phyloP scores from a whole-genome alignment of 139 green algal genomes.

The Yamagishiella unicocca region DNA sequence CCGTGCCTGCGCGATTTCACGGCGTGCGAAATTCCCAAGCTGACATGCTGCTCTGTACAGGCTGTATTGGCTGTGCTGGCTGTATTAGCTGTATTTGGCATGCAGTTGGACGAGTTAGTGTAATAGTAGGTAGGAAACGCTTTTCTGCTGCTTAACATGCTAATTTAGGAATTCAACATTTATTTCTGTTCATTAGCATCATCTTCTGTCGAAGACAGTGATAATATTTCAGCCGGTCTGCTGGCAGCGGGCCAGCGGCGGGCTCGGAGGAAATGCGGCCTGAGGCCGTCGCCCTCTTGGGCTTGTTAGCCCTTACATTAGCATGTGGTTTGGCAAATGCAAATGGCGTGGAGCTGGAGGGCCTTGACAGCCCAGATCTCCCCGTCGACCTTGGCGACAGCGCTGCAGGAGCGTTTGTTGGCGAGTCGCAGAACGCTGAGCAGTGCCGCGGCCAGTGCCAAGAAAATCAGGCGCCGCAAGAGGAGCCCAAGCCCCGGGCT shows the following conservation, averaged over 20 bases:
- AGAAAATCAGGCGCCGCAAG: background rate
- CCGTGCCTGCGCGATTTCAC: no score
- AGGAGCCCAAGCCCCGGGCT: background rate
- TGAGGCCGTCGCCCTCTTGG: background rate
- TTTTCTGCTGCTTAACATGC: no score
- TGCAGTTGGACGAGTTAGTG: no score
- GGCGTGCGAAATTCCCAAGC: no score
- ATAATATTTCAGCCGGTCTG: background rate
- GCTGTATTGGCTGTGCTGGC: no score
- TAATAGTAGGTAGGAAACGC: no score
- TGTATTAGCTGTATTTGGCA: no score
- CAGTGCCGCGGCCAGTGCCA: background rate
- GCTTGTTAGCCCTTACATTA: background rate
- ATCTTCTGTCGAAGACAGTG: no score
- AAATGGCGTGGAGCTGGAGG: constrained; percentile 17
- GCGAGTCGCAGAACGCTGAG: background rate
- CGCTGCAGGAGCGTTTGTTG: no score
- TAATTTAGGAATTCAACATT: no score
- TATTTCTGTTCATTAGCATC: no score
- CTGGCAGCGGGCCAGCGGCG: background rate
- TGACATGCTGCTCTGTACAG: no score
- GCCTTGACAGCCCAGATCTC: background rate
- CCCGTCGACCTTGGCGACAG: background rate
- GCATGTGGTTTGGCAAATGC: background rate
- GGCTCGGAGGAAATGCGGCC: background rate